Conservation (phyloP, 805 yeast species). For the Ogataea nitratoaversa region DNA sequence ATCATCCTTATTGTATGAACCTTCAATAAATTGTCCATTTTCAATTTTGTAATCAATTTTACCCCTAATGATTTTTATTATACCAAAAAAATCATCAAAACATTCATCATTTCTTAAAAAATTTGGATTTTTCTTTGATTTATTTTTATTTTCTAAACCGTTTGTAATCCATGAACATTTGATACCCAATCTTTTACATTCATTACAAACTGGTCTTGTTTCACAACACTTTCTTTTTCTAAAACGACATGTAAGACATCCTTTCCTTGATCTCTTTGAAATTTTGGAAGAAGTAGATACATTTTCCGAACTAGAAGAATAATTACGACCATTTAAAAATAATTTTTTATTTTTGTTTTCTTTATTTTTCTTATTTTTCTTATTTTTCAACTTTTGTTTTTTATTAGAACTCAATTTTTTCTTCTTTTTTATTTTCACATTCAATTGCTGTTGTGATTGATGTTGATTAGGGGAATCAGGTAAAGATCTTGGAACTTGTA, state of each 20-base stretch:
- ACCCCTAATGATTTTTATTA: conserved; percentile 22
- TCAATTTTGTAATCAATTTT: conserved; percentile 21
- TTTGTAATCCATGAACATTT: conserved; percentile 24
- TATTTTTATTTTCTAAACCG: conserved; percentile 21
- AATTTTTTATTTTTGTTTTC: not conserved
- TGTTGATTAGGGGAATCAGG: conserved; percentile 10
- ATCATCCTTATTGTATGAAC: conserved; percentile 7
- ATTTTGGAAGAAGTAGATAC: conserved; percentile 1
- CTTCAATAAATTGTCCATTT: conserved; percentile 19
- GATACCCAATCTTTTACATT: conserved; percentile 20
- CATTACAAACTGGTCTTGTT: conserved; percentile 34
- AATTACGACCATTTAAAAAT: too few species aligned
- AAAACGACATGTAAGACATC: conserved; percentile 36
- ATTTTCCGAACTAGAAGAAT: not conserved
- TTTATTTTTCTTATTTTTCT: not conserved
- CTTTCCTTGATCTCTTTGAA: conserved; percentile 26
- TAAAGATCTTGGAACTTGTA: conserved; percentile 10
- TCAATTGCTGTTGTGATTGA: not conserved
- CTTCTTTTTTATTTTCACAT: not conserved
- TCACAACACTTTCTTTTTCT: conserved; percentile 43
- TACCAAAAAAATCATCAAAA: conserved; percentile 21
- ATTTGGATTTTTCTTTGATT: conserved; percentile 20
- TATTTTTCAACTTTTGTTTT: too few species aligned
- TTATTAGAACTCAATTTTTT: not conserved
- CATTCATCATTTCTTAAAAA: conserved; percentile 22